Base-by-base conservation (phyloP, 2,329 filamentous ascomycete species). In the Xylaria sp. region DNA sequence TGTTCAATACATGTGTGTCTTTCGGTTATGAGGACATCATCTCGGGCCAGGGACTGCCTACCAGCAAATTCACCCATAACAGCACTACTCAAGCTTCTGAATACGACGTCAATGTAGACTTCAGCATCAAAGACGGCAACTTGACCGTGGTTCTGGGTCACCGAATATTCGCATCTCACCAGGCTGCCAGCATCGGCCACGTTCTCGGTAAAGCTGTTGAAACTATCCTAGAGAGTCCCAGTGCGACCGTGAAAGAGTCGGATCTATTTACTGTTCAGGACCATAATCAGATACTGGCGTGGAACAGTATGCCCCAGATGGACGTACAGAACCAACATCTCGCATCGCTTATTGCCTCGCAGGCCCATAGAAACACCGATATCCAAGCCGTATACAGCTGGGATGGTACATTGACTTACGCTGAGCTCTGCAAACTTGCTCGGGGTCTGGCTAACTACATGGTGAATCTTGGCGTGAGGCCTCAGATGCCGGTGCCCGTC, bases 261-360 rank as follows among this genome's bases (percentile, higher is more conserved):
- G 81, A 86, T 70, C 76, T 85, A 2, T 86, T 87, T 67, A 86
- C 80, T 12, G 81, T 84, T 50, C 77, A 81, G 8, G 85, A 88
- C 66, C 82, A 82, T 64, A 77, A 81, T 4, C 83, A 86, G 58
- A 80, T 87, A 43, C 70, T 83, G 7, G 78, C 80, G 4, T 86
- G 85, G 75, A 84, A 83, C 53, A 79, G 79, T 65, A 78, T 79
- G 31, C 71, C 74, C 0, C 77, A 78, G 2, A 76, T 79, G 1
- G 76, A 79, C 4, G 75, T 77, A 69, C 75, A 74, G 49, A 79
- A 76, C 53, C 78, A 71, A 12, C 69, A 82, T 67, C 70, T 84
- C 0, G 81, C 84, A 66, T 76, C 81, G 8, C 70, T 84, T 4
- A 76, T 85, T 19, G 72, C 78, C 3, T 75, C 74, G 14, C 78